Evolutionary conservation across 257 asterid genomes (phyloP).

Genomic region (Lantana camara): DNA sequence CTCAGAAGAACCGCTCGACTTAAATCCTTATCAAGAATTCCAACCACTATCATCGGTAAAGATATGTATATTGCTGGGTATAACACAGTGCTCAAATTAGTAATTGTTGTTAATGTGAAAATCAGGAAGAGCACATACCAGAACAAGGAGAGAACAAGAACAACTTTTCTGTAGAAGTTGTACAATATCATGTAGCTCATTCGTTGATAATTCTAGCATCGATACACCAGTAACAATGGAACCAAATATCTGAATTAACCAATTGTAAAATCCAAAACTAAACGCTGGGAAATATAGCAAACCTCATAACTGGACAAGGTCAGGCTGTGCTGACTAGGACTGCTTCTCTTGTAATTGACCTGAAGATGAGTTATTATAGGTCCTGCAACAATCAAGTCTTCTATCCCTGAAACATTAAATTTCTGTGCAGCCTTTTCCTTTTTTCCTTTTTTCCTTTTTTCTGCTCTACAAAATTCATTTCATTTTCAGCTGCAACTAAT

Average conservation of each 20-base stretch:
- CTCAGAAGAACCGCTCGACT: conserved; percentile 68
- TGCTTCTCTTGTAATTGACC: no score
- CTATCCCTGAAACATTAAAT: no score
- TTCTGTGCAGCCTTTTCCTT: no score
- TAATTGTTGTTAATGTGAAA: conserved; percentile 84
- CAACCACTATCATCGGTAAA: conserved; percentile 81
- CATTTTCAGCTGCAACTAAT: no score
- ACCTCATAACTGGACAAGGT: no score
- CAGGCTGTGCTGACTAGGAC: no score
- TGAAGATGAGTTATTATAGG: no score
- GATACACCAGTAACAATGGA: conserved; percentile 83
- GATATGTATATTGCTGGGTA: conserved; percentile 85
- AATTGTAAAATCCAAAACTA: conserved; percentile 99
- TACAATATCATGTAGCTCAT: conserved; percentile 93
- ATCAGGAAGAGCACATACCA: conserved; percentile 86
- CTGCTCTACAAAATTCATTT: no score
- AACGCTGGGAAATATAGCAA: no score
- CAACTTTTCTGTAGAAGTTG: conserved; percentile 89
- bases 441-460: no score
- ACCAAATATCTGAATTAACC: conserved; percentile 96
- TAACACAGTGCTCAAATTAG: conserved; percentile 96
- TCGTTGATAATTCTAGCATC: conserved; percentile 98
- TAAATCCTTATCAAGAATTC: conserved; percentile 86
- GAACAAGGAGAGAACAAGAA: conserved; percentile 79
- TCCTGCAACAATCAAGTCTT: no score